Base-by-base conservation (phyloP, 768 basidiomycete genomes). In the Pholiota conissans region DNA sequence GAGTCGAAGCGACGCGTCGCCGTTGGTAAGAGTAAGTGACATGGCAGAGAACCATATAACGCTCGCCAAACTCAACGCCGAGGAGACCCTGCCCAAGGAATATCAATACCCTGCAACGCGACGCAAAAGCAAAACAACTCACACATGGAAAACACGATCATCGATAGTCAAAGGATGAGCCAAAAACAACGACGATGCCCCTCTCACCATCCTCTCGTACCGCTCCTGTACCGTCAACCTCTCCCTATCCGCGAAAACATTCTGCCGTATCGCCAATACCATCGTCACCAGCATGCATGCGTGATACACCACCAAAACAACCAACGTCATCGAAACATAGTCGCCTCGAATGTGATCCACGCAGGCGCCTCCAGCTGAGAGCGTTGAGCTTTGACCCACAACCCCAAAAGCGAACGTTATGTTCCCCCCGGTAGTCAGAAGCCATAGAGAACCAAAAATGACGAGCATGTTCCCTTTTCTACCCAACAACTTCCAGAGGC, bases 1-100 rank as follows among this genome's bases (percentile, higher is more conserved):
- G 35, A 56, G 55, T 7, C 55, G 55, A 20, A 56, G 34, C 8
- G 55, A 47, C 3, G 40, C 53, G 42, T 46, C 40, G 42, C n/a
- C 18, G 7, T 45, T 3, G 3, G 16, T 7, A 20, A 30, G 14
- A 32, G 42, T 7, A 20, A 30, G 14, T 20, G 42, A 45, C 2
- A 22, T 7, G 42, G 4, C 53, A 18, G 32, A 39, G 53, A 54
- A 54, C 53, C 53, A 54, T 16, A 54, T 5, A 11, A 42, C 11
- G 11, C 27, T 37, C 20, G 40, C 42, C 27, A 54, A 30, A 46
- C 53, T 54, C 40, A 42, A 20, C 29, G 8, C 28, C 8, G 53
- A 22, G 2, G 53, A 29, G 28, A 10, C 3, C 28, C 53, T 54
- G 28, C 16, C 16, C 3, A 35, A 16, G 30, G 10, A 6, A 5